Conservation (phyloP, 805 yeast genomes). For the Suhomyces xylopsoci region DNA sequence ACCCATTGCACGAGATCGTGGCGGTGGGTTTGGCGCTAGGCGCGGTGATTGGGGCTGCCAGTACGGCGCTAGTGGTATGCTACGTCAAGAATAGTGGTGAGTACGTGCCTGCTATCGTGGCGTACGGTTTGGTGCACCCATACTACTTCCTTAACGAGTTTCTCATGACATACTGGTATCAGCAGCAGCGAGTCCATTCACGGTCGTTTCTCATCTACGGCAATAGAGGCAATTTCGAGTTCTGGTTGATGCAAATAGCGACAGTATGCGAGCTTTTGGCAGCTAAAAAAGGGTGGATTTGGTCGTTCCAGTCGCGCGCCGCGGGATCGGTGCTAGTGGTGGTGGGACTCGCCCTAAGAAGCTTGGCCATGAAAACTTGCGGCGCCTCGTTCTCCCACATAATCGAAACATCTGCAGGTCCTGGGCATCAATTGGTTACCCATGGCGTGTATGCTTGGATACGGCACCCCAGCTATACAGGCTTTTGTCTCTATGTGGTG, state of each 20-base stretch:
- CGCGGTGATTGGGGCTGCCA: constrained; percentile 8
- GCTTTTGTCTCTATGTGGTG: constrained; percentile 31
- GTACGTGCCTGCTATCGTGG: background rate
- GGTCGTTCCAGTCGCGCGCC: background rate
- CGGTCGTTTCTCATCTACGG: constrained; percentile 35
- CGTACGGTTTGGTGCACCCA: constrained; percentile 19
- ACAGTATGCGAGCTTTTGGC: constrained; percentile 21
- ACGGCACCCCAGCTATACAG: constrained; percentile 40
- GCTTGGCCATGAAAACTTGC: constrained; percentile 30
- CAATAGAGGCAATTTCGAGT: constrained; percentile 30
- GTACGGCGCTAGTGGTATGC: background rate
- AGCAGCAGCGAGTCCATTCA: constrained; percentile 20
- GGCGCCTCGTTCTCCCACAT: constrained; percentile 36
- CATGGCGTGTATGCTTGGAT: constrained; percentile 27
- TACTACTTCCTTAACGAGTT: constrained; percentile 28
- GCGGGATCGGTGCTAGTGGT: constrained; percentile 16
- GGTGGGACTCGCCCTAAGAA: constrained; percentile 25
- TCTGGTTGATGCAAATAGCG: constrained; percentile 26
- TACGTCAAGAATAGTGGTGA: background rate
- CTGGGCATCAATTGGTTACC: constrained; percentile 21
- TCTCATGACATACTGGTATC: constrained; percentile 21
- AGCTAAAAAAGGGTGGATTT: constrained; percentile 1
- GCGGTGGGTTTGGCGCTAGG: constrained; percentile 20
- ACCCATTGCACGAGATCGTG: constrained; percentile 19
- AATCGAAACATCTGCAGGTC: constrained; percentile 17